A percentile compares a stretch with the other conserved stretches of the same genome.
Evolutionary conservation across 139 green algal genomes (phyloP).

Genomic region (Closterium sp.): DNA sequence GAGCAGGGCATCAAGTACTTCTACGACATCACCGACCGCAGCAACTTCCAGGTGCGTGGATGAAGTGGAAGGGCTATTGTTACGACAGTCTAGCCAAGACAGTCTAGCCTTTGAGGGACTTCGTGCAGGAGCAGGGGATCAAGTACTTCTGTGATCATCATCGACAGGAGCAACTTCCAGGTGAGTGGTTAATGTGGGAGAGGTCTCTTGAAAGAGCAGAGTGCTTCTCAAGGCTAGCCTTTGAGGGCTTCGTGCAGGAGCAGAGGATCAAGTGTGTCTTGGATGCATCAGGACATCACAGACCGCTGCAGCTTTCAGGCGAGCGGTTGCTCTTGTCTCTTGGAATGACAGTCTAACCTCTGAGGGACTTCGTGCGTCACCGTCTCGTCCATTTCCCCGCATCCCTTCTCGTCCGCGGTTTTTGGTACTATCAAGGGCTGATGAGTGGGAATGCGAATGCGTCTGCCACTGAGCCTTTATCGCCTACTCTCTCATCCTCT

Average conservation of each 20-base stretch:
- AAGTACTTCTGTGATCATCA: constrained; percentile 99
- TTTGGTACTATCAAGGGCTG: too few species aligned
- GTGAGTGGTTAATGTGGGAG: too few species aligned
- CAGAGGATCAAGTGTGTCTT: constrained; percentile 99
- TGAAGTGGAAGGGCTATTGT: too few species aligned
- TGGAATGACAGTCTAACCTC: too few species aligned
- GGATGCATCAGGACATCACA: constrained; percentile 90
- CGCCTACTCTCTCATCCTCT: not conserved
- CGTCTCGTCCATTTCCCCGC: too few species aligned
- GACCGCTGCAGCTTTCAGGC: constrained; percentile 85
- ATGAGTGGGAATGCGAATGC: too few species aligned
- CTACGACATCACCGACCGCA: constrained; percentile 89
- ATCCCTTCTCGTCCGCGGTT: too few species aligned
- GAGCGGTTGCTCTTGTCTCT: too few species aligned
- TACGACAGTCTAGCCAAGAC: too few species aligned
- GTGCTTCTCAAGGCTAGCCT: too few species aligned
- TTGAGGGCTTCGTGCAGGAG: constrained; percentile 66
- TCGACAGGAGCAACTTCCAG: constrained; percentile 80
- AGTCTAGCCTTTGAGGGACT: too few species aligned
- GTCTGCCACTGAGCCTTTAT: not conserved
- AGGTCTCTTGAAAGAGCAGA: too few species aligned
- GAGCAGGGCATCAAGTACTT: constrained; percentile 98
- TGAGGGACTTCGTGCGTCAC: constrained; percentile 64
- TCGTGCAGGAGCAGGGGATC: constrained; percentile 83
- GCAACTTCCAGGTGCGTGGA: constrained; percentile 84